Base-by-base conservation (phyloP, 768 basidiomycete species). In the Phylloporus arenicola region DNA sequence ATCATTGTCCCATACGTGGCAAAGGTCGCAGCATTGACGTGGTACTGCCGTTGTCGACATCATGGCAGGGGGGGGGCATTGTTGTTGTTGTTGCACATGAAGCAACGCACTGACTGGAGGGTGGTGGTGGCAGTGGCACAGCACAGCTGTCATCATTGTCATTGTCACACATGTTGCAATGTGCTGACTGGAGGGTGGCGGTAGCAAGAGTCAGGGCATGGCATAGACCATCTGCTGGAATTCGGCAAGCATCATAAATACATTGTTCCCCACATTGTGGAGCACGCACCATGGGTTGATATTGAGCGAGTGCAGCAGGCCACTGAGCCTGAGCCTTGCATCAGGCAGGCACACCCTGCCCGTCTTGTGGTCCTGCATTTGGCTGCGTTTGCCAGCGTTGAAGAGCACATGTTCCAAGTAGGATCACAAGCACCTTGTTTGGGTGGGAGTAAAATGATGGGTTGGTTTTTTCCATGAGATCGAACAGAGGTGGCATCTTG, bases 191-290 rank as follows among this genome's bases (percentile, higher is more conserved):
- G n/a, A n/a, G n/a, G n/a, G n/a, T n/a, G n/a, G n/a, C n/a, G n/a
- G n/a, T n/a, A n/a, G n/a, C n/a, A n/a, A n/a, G n/a, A n/a, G n/a
- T n/a, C n/a, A n/a, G n/a, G n/a, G n/a, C n/a, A n/a, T n/a, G n/a
- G n/a, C n/a, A n/a, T n/a, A n/a, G 12, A 88, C 65, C 34, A 92
- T 75, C 58, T 79, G 71, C 59, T 92, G 88, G 27, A 91, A 71
- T 12, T 74, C 79, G 37, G 86, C 80, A 24, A 92, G 75, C 45
- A 71, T 70, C 72, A 86, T 72, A 59, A 86, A 80, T 3, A 88
- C 84, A 54, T 88, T 84, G 64, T 92, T 92, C 12, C 88, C 88
- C n/a, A 88, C 71, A 59, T 90, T 89, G 63, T 86, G 80, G 51
- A 84, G 61, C 13, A 67, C 62, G 50, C 78, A 80, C 14, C 59